phyloP scores from a whole-genome alignment of 2,329 filamentous ascomycete species.

The Pseudodiploospora longispora region DNA sequence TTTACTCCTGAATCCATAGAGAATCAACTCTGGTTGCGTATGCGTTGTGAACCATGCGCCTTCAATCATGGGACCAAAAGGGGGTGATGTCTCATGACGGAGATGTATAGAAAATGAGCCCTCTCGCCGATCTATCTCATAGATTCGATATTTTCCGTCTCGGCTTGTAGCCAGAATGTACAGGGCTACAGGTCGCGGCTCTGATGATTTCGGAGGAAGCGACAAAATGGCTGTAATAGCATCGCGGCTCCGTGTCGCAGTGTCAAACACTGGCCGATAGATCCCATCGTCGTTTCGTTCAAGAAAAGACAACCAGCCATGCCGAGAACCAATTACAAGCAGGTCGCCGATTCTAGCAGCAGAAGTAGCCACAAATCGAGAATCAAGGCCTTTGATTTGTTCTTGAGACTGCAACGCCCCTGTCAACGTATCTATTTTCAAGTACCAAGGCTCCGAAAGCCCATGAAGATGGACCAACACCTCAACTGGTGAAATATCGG shows the following conservation, averaged over 20 bases:
- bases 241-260: slow-evolving; percentile 42
- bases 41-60: slow-evolving; percentile 50
- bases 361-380: slow-evolving; percentile 41
- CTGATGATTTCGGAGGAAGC: slow-evolving; percentile 24
- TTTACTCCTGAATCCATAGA: slow-evolving; percentile 76
- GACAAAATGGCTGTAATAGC: slow-evolving; percentile 60
- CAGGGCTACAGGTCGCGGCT: slow-evolving; percentile 9
- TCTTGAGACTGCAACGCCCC: slow-evolving; percentile 19
- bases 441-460: slow-evolving; percentile 32
- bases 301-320: slow-evolving; percentile 37
- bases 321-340: slow-evolving; percentile 48
- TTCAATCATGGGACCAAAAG: slow-evolving; percentile 71
- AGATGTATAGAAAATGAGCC: slow-evolving; percentile 30
- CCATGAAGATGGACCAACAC: slow-evolving; percentile 41
- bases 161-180: slow-evolving; percentile 66
- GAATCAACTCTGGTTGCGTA: slow-evolving; percentile 46
- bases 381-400: slow-evolving; percentile 32
- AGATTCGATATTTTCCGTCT: slow-evolving; percentile 69
- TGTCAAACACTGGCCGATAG: slow-evolving; percentile 22
- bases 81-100: slow-evolving; percentile 59
- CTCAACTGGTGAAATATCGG: slow-evolving; percentile 14
- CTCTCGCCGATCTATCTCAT: slow-evolving; percentile 26
- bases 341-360: slow-evolving; percentile 31
- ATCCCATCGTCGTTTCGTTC: slow-evolving; percentile 14
- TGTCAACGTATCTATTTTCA: slow-evolving; percentile 29